Evolutionary conservation across 768 basidiomycete genomes (phyloP).

Genomic region (Obba rivulosa): DNA sequence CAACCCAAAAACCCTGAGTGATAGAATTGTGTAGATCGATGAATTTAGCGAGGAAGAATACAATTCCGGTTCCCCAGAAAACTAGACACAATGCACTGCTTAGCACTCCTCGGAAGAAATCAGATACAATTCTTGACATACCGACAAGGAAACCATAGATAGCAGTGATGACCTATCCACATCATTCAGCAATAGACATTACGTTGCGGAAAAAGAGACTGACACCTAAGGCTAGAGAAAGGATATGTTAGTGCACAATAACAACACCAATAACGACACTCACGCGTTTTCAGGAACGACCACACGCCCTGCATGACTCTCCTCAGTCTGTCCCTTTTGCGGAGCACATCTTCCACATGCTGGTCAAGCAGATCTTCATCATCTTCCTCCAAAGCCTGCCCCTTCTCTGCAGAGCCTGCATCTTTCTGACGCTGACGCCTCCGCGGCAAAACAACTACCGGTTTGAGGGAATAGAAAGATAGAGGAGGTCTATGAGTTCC

Average conservation of each 20-base stretch:
- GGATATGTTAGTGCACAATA: not conserved
- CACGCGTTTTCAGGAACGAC: conserved; percentile 82
- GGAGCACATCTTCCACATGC: conserved; percentile 75
- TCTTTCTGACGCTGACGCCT: conserved; percentile 9
- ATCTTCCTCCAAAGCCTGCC: conserved; percentile 23
- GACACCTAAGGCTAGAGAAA: conserved; percentile 57
- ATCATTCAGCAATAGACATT: not conserved
- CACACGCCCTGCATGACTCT: conserved; percentile 67
- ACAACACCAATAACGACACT: conserved; percentile 18
- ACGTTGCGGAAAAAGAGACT: conserved; percentile 18
- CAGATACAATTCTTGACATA: conserved; percentile 24
- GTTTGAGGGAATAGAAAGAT: conserved; percentile 64
- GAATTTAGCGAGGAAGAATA: conserved; percentile 60
- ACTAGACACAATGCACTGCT: conserved; percentile 29
- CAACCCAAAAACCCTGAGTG: conserved; percentile 77
- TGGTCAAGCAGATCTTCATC: conserved; percentile 53
- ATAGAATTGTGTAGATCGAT: conserved; percentile 69
- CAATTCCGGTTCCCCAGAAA: conserved; percentile 85
- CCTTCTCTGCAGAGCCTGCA: conserved; percentile 24
- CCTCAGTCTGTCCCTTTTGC: conserved; percentile 50
- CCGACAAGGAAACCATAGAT: conserved; percentile 77
- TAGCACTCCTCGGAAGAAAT: not conserved
- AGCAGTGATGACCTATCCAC: conserved; percentile 48
- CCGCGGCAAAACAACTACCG: conserved; percentile 53
- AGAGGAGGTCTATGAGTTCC: conserved; percentile 53